Evolutionary conservation across 495 filamentous ascomycete species (phyloP), one percentile per base, ranked within the genome.

Genomic region (Trichoderma gamsii): DNA sequence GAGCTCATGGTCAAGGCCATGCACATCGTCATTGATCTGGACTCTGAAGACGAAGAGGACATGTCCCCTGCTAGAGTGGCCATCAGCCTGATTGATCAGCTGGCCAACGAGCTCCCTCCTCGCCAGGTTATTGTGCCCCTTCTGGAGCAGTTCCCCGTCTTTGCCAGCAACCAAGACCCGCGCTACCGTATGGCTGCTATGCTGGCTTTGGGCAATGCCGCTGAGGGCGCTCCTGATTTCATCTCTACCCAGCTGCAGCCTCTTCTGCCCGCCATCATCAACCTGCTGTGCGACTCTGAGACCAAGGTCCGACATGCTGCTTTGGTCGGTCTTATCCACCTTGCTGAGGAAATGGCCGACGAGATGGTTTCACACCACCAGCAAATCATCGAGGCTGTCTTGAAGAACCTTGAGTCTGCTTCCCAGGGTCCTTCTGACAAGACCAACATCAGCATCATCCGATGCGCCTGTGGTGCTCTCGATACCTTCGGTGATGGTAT

Each of bases 191-290:
- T 92, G 76, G 95, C 93, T 51, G 93, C 92, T 77, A 92, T 97
- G 73, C 84, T 98, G 70, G 89, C 95, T 9, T 83, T 99, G 5
- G 95, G 94, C 67, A 96, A 92, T 82, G 93, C 91, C 72, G 95
- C 97, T 66, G 95, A 99, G 79, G 95, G 95, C 70, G 96, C 95
- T 44, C 95, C 95, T 9, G 95, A 97, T 73, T 97, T 97, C 79
- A 89, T 97, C 72, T 90, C 89, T 69, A 95, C 92, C 11, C 93
- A 97, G 81, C 85, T 96, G 73, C 83, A 88, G 73, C 86, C 88
- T 70, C 89, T 97, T 74, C 88, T 97, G 78, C 96, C 95, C 46
- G 83, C 90, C 68, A 88, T 97, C 68, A 82, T 97, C 59, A 88
- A 88, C 74, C 86, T 99, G 9, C 85, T 99, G 23, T 88, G 90